A percentile compares a stretch with the other conserved stretches of the same genome.
These are phyloP conservation scores for Cladosporium oxysporum DNA, from an alignment of 2,329 filamentous ascomycete species.

Conservation along the genomic window DNA sequence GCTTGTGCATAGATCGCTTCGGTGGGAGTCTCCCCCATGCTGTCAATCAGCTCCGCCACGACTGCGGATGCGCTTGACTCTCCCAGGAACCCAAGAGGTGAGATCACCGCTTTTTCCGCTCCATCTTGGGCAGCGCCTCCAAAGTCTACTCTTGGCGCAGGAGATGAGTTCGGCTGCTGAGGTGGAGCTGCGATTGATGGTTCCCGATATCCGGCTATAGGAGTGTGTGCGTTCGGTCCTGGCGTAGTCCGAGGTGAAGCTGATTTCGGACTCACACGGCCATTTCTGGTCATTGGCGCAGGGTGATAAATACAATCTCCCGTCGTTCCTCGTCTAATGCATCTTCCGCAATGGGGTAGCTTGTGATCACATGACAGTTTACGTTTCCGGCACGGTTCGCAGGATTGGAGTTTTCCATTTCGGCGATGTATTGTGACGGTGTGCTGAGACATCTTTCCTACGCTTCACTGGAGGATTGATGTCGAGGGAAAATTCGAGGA, in stretches of 20 bases:
- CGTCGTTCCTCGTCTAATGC: constrained; percentile 23
- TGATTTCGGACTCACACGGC: background rate
- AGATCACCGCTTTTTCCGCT: constrained; percentile 4
- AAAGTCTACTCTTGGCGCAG: constrained; percentile 23
- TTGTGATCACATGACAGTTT: constrained; percentile 32
- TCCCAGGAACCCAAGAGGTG: constrained; percentile 25
- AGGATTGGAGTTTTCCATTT: constrained; percentile 30
- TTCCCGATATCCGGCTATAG: background rate
- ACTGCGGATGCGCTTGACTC: constrained; percentile 26
- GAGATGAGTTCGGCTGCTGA: constrained; percentile 10
- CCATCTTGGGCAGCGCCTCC: constrained; percentile 21
- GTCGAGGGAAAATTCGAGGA: background rate
- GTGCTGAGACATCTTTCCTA: background rate
- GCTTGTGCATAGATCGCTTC: background rate
- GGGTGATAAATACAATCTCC: constrained; percentile 29
- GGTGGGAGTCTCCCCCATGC: constrained; percentile 22
- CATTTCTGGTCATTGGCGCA: constrained; percentile 27
- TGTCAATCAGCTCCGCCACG: constrained; percentile 28
- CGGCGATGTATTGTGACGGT: constrained; percentile 21
- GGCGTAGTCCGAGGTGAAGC: constrained; percentile 6
- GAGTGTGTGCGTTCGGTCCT: background rate
- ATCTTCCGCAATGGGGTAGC: constrained; percentile 27
- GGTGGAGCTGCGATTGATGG: background rate
- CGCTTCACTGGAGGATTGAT: background rate
- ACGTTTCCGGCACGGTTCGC: constrained; percentile 29